These are phyloP conservation scores for Scutellaria galericulata DNA, from an alignment of 257 asterid species.

Conservation along the genomic window DNA sequence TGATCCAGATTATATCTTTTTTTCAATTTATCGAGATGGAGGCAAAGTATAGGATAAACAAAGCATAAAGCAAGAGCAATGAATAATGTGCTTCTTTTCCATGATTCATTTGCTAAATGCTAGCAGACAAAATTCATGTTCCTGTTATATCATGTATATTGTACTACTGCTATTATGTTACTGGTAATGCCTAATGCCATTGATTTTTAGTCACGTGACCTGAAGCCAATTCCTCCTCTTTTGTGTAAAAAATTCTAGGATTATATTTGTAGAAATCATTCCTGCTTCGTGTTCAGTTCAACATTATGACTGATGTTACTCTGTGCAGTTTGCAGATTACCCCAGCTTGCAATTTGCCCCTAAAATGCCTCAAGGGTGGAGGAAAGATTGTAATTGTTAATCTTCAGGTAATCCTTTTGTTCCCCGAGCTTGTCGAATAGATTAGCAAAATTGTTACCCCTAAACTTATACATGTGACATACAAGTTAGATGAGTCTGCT, in stretches of 20 bases:
- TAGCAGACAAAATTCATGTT: neutral
- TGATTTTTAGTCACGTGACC: conserved; percentile 9
- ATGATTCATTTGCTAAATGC: neutral
- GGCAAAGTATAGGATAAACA: neutral
- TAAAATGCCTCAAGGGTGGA: conserved; percentile 80
- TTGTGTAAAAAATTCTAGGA: conserved; percentile 12
- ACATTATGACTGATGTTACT: conserved; percentile 33
- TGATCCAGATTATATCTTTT: neutral
- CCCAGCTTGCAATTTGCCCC: conserved; percentile 97
- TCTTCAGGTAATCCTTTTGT: conserved; percentile 74
- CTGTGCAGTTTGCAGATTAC: conserved; percentile 93
- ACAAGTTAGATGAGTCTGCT: conserved; percentile 26
- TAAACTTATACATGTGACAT: conserved; percentile 10
- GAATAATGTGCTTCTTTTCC: conserved; percentile 8
- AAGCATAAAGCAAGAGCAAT: neutral
- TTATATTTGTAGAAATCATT: neutral
- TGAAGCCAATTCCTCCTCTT: neutral
- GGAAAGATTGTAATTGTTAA: conserved; percentile 92
- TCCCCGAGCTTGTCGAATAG: conserved; percentile 4
- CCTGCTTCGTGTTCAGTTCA: conserved; percentile 2
- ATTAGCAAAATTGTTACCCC: conserved; percentile 14
- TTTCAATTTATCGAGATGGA: conserved; percentile 2
- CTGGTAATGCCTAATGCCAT: conserved; percentile 15
- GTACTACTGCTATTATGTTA: neutral
- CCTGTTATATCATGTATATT: conserved; percentile 2